phyloP scores from a whole-genome alignment of 257 asterid species.

The Cinchona pubescens region DNA sequence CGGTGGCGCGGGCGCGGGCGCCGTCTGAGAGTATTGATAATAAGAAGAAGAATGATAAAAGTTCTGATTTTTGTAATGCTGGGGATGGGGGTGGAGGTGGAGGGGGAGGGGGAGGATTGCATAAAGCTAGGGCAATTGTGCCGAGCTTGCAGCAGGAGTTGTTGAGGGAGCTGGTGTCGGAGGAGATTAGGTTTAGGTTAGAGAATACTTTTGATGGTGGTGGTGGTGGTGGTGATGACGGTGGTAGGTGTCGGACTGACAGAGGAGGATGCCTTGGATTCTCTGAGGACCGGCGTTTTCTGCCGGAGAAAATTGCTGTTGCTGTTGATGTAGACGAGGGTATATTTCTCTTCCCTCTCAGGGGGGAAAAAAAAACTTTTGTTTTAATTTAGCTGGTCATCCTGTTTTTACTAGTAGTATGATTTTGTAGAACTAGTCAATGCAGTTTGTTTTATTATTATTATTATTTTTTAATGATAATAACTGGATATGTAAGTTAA shows the following conservation, averaged over 20 bases:
- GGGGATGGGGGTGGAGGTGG: background rate
- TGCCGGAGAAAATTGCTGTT: constrained; percentile 44
- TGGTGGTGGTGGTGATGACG: constrained; percentile 26
- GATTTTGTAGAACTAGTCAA: background rate
- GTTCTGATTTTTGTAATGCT: constrained; percentile 9
- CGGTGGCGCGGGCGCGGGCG: background rate
- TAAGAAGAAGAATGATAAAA: background rate
- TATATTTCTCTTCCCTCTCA: constrained; percentile 15
- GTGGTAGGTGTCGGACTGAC: constrained; percentile 11
- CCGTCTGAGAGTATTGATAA: background rate
- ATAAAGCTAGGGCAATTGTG: constrained; percentile 20
- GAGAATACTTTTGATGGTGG: constrained; percentile 28
- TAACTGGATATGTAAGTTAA: background rate
- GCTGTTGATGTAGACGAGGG: constrained; percentile 97
- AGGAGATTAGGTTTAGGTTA: constrained; percentile 19
- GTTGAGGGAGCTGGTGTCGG: constrained; percentile 20
- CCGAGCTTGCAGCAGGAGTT: constrained; percentile 19
- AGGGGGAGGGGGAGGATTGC: constrained; percentile 7
- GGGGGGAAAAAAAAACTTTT: background rate
- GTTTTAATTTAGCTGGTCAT: too few relatives aligned
- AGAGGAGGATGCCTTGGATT: constrained; percentile 35
- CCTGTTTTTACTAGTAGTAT: too few relatives aligned
- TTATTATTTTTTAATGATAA: background rate
- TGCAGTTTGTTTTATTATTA: background rate
- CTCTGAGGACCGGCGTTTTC: constrained; percentile 20